These are phyloP conservation scores for Prunus armeniaca DNA, from an alignment of 306 rosid genomes.

Conservation along the genomic window DNA sequence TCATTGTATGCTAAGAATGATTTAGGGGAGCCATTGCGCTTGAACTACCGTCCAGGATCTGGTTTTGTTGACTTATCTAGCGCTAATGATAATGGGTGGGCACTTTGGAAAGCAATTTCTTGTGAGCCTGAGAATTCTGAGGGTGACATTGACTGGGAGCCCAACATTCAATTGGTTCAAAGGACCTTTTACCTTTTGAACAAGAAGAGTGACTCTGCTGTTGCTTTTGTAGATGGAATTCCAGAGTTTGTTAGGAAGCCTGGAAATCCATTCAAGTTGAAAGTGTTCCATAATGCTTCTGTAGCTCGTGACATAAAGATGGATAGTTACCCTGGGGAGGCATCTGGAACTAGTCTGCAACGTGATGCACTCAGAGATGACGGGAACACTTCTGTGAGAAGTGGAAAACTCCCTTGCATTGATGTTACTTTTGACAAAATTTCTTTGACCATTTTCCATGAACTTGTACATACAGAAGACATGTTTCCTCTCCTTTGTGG, in stretches of 20 bases:
- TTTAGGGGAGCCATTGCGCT: constrained; percentile 65
- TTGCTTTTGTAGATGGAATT: constrained; percentile 80
- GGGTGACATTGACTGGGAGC: constrained; percentile 60
- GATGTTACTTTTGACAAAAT: constrained; percentile 51
- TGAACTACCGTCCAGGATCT: constrained; percentile 67
- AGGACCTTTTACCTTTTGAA: constrained; percentile 67
- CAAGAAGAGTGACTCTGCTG: constrained; percentile 72
- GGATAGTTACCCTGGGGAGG: constrained; percentile 38
- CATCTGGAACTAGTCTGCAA: constrained; percentile 34
- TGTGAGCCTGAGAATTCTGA: constrained; percentile 43
- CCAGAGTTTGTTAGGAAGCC: constrained; percentile 82
- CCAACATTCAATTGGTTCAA: constrained; percentile 50
- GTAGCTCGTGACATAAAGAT: constrained; percentile 35
- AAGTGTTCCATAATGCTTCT: constrained; percentile 53
- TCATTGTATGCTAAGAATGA: constrained; percentile 80
- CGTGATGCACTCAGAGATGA: constrained; percentile 27
- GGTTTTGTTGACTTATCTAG: constrained; percentile 73
- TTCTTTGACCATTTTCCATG: constrained; percentile 66
- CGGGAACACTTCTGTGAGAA: constrained; percentile 33
- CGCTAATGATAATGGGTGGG: constrained; percentile 48
- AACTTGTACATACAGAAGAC: constrained; percentile 61
- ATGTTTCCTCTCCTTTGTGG: constrained; percentile 61
- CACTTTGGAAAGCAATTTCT: constrained; percentile 66
- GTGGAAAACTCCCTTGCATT: constrained; percentile 53
- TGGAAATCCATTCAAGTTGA: constrained; percentile 88